These are phyloP conservation scores for Salix arbutifolia DNA, from an alignment of 345 rosid genomes.

Conservation along the genomic window DNA sequence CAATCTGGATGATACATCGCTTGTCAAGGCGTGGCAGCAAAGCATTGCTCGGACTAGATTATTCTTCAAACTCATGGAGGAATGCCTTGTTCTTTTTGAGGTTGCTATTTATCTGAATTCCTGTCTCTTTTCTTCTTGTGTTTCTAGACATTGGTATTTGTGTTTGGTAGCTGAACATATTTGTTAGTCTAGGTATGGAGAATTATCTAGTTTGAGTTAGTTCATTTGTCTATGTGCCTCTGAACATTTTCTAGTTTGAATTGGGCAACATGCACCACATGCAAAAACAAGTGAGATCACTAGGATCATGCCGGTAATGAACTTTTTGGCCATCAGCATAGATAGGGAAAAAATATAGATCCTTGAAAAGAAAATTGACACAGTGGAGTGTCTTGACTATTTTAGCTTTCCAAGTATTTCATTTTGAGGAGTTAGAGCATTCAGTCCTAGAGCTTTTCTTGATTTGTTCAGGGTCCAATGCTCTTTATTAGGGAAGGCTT, in stretches of 20 bases:
- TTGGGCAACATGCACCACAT: neutral
- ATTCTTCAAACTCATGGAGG: conserved; percentile 97
- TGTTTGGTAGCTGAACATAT: neutral
- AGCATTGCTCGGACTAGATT: conserved; percentile 95
- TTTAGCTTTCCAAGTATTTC: too few relatives aligned
- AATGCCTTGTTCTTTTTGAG: conserved; percentile 93
- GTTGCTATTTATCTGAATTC: conserved; percentile 34
- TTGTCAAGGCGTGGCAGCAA: conserved; percentile 97
- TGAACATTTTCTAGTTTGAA: neutral
- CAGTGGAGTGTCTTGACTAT: too few relatives aligned
- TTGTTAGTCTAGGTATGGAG: neutral
- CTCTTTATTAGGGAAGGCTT: too few relatives aligned
- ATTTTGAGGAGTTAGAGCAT: too few relatives aligned
- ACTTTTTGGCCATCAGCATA: neutral
- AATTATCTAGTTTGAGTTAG: too few relatives aligned
- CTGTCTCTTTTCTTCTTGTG: conserved; percentile 6
- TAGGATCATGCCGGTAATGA: too few relatives aligned
- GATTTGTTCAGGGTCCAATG: too few relatives aligned
- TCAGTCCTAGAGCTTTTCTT: too few relatives aligned
- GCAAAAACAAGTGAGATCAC: neutral
- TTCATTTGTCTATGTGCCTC: neutral
- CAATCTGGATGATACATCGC: conserved; percentile 87
- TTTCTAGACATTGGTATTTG: neutral
- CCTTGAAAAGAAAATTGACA: too few relatives aligned
- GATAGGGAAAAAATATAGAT: neutral